phyloP scores from a whole-genome alignment of 805 yeast genomes.

The Metschnikowia corniflorae region DNA sequence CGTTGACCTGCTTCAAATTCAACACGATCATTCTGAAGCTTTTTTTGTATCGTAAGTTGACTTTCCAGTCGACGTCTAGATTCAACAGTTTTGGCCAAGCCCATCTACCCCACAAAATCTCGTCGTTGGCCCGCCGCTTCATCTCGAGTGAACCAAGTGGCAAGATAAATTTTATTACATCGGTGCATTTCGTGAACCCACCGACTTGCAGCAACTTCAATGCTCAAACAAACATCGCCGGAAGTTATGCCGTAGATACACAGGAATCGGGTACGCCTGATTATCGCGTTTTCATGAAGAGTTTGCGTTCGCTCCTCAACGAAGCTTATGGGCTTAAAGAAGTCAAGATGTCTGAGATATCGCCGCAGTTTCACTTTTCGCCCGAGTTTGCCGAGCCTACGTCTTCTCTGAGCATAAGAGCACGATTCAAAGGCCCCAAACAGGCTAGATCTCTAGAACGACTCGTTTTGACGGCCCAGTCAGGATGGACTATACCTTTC shows the following conservation, averaged over 20 bases:
- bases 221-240: conserved; percentile 31
- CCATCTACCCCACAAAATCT: conserved; percentile 26
- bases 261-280: conserved; percentile 15
- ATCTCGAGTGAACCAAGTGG: conserved; percentile 26
- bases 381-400: conserved; percentile 13
- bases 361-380: conserved; percentile 47
- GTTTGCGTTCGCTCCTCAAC: conserved; percentile 34
- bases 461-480: conserved; percentile 40
- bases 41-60: conserved; percentile 35
- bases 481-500: conserved; percentile 53
- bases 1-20: conserved; percentile 37
- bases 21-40: conserved; percentile 32
- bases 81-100: conserved; percentile 36
- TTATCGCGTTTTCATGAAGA: conserved; percentile 25
- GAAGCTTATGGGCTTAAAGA: conserved; percentile 45
- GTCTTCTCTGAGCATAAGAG: conserved; percentile 8
- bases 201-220: conserved; percentile 25
- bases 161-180: conserved; percentile 29
- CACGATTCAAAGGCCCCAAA: conserved; percentile 17
- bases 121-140: conserved; percentile 22
- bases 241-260: conserved; percentile 32
- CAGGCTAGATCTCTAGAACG: conserved; percentile 25
- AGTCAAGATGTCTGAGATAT: conserved; percentile 42
- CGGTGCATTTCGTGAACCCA: conserved; percentile 32
- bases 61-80: conserved; percentile 21